A percentile compares a stretch with the other conserved stretches of the same genome.
These are phyloP conservation scores for Auricularia cornea DNA, from an alignment of 768 basidiomycete species.

Conservation along the genomic window DNA sequence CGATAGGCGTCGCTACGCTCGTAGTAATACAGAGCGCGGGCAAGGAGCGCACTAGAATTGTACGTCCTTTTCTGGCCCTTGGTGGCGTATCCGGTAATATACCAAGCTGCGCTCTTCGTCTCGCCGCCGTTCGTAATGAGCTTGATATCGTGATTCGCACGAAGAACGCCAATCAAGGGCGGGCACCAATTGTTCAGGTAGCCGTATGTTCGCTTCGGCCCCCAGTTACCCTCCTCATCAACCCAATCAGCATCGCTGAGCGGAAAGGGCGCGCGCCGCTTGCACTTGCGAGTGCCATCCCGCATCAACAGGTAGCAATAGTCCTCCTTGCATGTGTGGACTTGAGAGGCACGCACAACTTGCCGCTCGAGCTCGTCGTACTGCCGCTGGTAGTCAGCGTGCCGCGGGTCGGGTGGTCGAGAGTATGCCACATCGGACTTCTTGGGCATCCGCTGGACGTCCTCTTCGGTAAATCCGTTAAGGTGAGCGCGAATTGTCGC, in stretches of 20 bases:
- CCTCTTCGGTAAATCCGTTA: constrained; percentile 7
- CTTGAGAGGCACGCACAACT: constrained; percentile 22
- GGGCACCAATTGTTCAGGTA: constrained; percentile 22
- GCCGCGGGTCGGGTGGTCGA: constrained; percentile 27
- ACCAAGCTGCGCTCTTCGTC: constrained; percentile 27
- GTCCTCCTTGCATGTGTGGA: constrained; percentile 22
- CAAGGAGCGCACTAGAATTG: constrained; percentile 31
- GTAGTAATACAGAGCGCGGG: constrained; percentile 25
- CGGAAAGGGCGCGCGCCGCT: constrained; percentile 20
- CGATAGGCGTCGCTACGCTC: constrained; percentile 6
- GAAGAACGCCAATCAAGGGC: constrained; percentile 12
- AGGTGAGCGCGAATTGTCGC: constrained; percentile 23
- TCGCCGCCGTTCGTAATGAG: constrained; percentile 28
- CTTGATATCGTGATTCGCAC: constrained; percentile 37
- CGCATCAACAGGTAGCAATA: constrained; percentile 15
- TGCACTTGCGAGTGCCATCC: constrained; percentile 22
- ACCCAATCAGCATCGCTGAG: constrained; percentile 7
- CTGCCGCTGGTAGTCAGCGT: constrained; percentile 12
- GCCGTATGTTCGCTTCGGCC: constrained; percentile 4
- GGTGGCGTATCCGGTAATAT: constrained; percentile 25
- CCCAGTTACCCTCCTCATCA: constrained; percentile 12
- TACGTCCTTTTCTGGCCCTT: constrained; percentile 29
- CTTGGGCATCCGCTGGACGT: constrained; percentile 17
- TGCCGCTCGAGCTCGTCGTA: constrained; percentile 10
- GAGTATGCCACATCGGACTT: constrained; percentile 23